Conservation (phyloP, 2,329 filamentous ascomycete species). For the Calycina marina region DNA sequence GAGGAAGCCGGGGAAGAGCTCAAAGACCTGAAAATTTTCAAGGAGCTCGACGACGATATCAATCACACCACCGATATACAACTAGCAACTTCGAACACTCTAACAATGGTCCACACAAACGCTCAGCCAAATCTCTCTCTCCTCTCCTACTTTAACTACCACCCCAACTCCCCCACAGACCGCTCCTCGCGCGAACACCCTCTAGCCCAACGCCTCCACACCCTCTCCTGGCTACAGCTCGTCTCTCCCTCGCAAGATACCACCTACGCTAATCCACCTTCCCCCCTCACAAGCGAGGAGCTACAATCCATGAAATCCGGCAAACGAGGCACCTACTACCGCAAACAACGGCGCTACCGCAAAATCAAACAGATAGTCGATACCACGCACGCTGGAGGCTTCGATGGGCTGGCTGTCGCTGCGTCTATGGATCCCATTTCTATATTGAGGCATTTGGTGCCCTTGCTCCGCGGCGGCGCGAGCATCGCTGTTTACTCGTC, state of each 20-base stretch:
- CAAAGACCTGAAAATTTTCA: slow-evolving; percentile 1
- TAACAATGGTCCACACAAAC: slow-evolving; percentile 69
- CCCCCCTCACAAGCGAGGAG: slow-evolving; percentile 40
- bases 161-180: slow-evolving; percentile 39
- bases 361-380: slow-evolving; percentile 60
- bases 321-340: slow-evolving; percentile 72
- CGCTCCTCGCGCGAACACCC: slow-evolving; percentile 50
- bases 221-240: slow-evolving; percentile 84
- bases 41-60: slow-evolving; percentile 3
- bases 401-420: slow-evolving; percentile 72
- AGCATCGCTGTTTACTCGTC: slow-evolving; percentile 77
- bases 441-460: slow-evolving; percentile 60
- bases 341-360: slow-evolving; percentile 75
- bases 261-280: slow-evolving; percentile 54
- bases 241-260: slow-evolving; percentile 62
- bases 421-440: slow-evolving; percentile 68
- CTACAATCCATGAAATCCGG: slow-evolving; percentile 64
- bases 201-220: slow-evolving; percentile 65
- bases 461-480: slow-evolving; percentile 69
- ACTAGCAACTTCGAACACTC: slow-evolving; percentile 41
- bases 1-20: slow-evolving; percentile 19
- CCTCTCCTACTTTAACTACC: slow-evolving; percentile 81
- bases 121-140: slow-evolving; percentile 77
- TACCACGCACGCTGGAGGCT: slow-evolving; percentile 57
- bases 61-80: slow-evolving; percentile 5